Conservation (phyloP, 306 rosid species). For the Trifolium repens region DNA sequence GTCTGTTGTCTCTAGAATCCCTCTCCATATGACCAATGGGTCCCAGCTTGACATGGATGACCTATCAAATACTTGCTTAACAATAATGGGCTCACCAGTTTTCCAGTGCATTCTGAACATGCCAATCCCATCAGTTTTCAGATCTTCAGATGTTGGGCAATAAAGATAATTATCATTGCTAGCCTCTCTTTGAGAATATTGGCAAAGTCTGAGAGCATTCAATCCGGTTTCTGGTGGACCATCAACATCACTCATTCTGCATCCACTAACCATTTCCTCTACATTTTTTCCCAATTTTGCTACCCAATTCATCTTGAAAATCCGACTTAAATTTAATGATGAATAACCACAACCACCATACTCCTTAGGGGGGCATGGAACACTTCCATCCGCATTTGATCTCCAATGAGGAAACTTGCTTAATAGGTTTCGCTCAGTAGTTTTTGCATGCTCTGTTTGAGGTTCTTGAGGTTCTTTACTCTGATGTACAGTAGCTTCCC, state of each 20-base stretch:
- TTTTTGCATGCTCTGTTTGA: constrained; percentile 47
- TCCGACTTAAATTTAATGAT: constrained; percentile 76
- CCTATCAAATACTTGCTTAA: constrained; percentile 80
- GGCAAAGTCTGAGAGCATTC: constrained; percentile 56
- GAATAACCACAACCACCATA: constrained; percentile 89
- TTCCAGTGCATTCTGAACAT: constrained; percentile 90
- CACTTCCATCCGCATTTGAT: constrained; percentile 68
- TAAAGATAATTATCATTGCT: constrained; percentile 69
- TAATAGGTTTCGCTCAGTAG: constrained; percentile 52
- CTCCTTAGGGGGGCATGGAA: constrained; percentile 93
- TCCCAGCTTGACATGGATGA: constrained; percentile 86
- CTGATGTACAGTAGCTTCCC: constrained; percentile 59
- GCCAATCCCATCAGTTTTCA: constrained; percentile 73
- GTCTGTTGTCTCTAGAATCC: constrained; percentile 73
- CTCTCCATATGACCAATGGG: constrained; percentile 84
- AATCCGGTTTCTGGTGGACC: constrained; percentile 46
- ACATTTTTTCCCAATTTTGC: constrained; percentile 96
- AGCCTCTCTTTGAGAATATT: constrained; percentile 65
- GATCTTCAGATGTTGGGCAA: constrained; percentile 71
- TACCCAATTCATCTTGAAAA: constrained; percentile 98
- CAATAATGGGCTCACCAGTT: constrained; percentile 76
- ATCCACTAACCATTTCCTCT: constrained; percentile 98
- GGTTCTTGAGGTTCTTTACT: constrained; percentile 50
- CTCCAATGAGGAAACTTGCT: constrained; percentile 75
- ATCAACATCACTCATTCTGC: constrained; percentile 56